Evolutionary conservation across 2,329 filamentous ascomycete species (phyloP), one percentile per base, ranked within the genome.

Genomic region (Coleophoma crateriformis): DNA sequence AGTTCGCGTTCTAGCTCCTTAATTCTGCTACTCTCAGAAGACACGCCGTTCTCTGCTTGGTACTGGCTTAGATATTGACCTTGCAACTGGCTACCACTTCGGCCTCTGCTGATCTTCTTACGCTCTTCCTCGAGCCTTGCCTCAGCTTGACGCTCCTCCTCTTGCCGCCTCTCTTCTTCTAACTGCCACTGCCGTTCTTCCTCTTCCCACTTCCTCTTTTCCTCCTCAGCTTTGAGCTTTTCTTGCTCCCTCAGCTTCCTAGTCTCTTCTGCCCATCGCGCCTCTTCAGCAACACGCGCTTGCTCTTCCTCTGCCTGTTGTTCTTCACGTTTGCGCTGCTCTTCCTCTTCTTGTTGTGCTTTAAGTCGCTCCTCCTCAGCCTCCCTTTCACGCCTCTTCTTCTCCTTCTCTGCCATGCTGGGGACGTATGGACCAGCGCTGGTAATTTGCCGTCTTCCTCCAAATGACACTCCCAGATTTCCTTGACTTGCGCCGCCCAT

Each of bases 401-500:
- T 86, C 67, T 96, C 88, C 70, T 95, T 96, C 59, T 96, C 91
- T 3, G 85, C 87, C 55, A 90, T 60, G 63, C 76, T 92, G 1
- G 91, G 90, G 10, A 97, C 89, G 42, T 79, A 68, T 5, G 94
- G 94, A 33, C 82, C 77, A 13, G 89, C 81, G 60, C 79, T 90
- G 8, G 91, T 97, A 64, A 99, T 97, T 70, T 99, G 94, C 52
- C 94, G 82, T 60, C 91, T 82, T 15, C 85, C 89, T 49, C 94
- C 94, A 68, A 97, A 97, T 11, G 88, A 83, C 59, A 99, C 90
- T 15, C 94, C 94, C 54, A 96, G 83, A 61, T 95, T 97, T 3
- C 90, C 92, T 67, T 99, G 94, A 62, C 89, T 96, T 22, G 94
- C 94, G 45, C 94, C 94, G 50, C 94, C 94, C 87, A 97, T 94